phyloP scores from a whole-genome alignment of 192 early-diverging fungal genomes.

The Piromyces finnis region DNA sequence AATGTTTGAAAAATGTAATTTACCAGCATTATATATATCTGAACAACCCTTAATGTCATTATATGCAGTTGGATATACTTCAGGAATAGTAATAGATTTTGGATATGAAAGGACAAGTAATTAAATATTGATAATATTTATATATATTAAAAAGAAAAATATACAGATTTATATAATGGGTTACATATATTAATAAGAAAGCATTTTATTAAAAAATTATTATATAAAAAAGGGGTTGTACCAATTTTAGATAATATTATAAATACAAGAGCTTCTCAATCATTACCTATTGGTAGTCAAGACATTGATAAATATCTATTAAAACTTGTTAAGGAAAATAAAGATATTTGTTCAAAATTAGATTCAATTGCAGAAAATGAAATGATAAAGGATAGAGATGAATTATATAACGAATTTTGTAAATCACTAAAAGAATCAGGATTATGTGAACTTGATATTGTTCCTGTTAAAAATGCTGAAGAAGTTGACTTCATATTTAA shows the following conservation, averaged over 20 bases:
- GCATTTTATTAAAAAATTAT: background rate
- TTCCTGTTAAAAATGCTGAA: constrained; percentile 7
- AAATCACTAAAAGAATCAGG: constrained; percentile 10
- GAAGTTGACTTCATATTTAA: constrained; percentile 6
- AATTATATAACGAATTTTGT: constrained; percentile 1
- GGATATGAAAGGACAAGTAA: constrained; percentile 66
- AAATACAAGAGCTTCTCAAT: constrained; percentile 30
- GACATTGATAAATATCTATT: constrained; percentile 48
- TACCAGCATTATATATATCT: constrained; percentile 57
- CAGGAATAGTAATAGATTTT: constrained; percentile 79
- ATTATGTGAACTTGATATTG: constrained; percentile 7
- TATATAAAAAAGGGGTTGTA: constrained; percentile 31
- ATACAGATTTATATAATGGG: background rate
- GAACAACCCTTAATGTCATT: constrained; percentile 69
- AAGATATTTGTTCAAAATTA: background rate
- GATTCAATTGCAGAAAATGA: constrained; percentile 3
- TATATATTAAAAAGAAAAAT: background rate
- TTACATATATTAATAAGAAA: background rate
- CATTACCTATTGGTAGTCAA: constrained; percentile 47
- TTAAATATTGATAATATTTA: background rate
- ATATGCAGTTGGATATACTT: constrained; percentile 56
- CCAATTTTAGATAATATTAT: constrained; percentile 62
- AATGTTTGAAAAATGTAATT: constrained; percentile 83
- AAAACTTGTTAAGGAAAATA: constrained; percentile 34
- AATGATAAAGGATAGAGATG: constrained; percentile 5